Conservation (phyloP, 2,329 filamentous ascomycete species). For the Capronia americana region DNA sequence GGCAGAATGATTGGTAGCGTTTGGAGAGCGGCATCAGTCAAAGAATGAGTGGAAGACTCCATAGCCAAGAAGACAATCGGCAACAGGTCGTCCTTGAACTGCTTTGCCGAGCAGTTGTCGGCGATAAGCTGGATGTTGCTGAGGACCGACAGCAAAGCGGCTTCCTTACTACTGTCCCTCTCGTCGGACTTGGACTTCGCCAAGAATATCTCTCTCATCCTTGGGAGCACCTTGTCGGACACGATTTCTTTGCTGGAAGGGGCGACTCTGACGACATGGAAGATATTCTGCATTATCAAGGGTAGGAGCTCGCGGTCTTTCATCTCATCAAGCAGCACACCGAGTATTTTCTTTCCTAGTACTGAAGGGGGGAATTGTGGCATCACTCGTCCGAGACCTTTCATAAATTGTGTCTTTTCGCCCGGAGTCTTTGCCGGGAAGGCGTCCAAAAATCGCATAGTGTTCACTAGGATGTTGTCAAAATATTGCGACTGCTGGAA, state of each 20-base stretch:
- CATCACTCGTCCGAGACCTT: slow-evolving; percentile 83
- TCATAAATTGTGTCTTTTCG: slow-evolving; percentile 91
- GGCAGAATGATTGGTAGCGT: slow-evolving; percentile 81
- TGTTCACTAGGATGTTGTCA: slow-evolving; percentile 94
- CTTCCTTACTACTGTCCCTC: slow-evolving; percentile 82
- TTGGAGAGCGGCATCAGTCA: slow-evolving; percentile 84
- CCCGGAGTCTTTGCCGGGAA: slow-evolving; percentile 89
- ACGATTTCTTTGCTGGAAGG: slow-evolving; percentile 80
- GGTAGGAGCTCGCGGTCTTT: slow-evolving; percentile 89
- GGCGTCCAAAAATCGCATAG: slow-evolving; percentile 90
- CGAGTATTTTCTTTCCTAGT: slow-evolving; percentile 91
- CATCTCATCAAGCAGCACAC: slow-evolving; percentile 86
- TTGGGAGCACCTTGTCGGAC: slow-evolving; percentile 83
- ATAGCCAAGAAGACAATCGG: slow-evolving; percentile 84
- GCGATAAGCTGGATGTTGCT: slow-evolving; percentile 80
- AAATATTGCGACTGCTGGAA: slow-evolving; percentile 97
- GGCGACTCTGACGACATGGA: slow-evolving; percentile 82
- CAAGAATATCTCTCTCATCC: slow-evolving; percentile 81
- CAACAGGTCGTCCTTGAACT: slow-evolving; percentile 94
- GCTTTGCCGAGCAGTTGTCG: slow-evolving; percentile 83
- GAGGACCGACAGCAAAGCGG: slow-evolving; percentile 87
- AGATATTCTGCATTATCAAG: slow-evolving; percentile 86
- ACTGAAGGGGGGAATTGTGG: slow-evolving; percentile 92
- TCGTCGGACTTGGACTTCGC: slow-evolving; percentile 64
- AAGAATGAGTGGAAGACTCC: slow-evolving; percentile 84